Base-by-base conservation (phyloP, 176 grass and related monocot genomes). In the Aegilops bicornis region DNA sequence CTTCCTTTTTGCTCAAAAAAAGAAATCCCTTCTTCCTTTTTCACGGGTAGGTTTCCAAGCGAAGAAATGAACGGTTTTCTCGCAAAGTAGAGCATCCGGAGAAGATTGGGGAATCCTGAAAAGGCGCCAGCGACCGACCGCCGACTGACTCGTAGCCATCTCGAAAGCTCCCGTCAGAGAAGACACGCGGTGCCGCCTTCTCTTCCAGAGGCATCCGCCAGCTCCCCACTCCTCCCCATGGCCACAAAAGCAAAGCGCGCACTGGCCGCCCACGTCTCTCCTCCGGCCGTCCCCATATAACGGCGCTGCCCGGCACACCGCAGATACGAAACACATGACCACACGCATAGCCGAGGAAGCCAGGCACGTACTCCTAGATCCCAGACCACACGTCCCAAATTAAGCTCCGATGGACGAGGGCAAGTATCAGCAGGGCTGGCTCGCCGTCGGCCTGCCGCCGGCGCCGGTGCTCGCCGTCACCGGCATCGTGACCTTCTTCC, bases 401-500 rank as follows among this genome's bases (percentile, higher is more conserved):
- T 15, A 43, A 1, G 8, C 8, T 23, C 13, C 20, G 33, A 86
- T 79, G 84, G 84, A 70, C 40, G 64, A 79, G 52, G 17, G n/a
- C 11, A 71, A 19, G 0, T 66, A 80, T 20, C 64, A 20, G 48
- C 76, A 45, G 5, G 84, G 84, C 3, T 86, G 76, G 75, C 15
- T 59, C 3, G 30, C 74, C 59, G 47, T 67, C 16, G 59, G 32
- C 11, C 27, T 61, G 62, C 79, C 86, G 23, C 47, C 79, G 33
- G 47, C 32, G 20, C 80, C 63, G 64, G 64, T 88, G 80, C 63
- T 88, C 3, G 48, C 48, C 5, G 32, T 88, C 0, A 40, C 63
- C 8, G 14, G 25, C 63, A 83, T 88, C 35, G 71, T 83, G 33
- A 2, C 2, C 32, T 70, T 88, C 64, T 71, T 88, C 73, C 86